Conservation (phyloP, 2,329 filamentous ascomycete species). For the Verticillium zaregamsianum region DNA sequence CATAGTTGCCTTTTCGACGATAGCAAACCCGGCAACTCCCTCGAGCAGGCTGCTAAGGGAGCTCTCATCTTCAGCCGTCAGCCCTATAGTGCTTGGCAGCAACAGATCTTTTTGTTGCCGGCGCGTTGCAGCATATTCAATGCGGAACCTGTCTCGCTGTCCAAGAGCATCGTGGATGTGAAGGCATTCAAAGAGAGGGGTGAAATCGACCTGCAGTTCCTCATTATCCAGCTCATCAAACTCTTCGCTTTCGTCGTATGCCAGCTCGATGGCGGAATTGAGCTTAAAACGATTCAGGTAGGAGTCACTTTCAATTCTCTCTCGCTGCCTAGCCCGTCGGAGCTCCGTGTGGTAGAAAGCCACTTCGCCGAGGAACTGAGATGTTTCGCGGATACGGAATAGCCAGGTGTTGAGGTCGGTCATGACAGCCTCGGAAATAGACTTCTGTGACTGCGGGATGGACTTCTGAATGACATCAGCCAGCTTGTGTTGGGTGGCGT, state of each 20-base stretch:
- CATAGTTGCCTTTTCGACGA: slow-evolving; percentile 94
- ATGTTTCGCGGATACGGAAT: slow-evolving; percentile 90
- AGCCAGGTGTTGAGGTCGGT: slow-evolving; percentile 95
- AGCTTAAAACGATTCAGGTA: slow-evolving; percentile 82
- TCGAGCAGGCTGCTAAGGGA: slow-evolving; percentile 88
- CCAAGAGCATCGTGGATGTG: slow-evolving; percentile 96
- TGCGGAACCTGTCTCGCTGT: slow-evolving; percentile 84
- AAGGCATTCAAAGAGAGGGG: slow-evolving; percentile 86
- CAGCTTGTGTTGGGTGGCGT: slow-evolving; percentile 90
- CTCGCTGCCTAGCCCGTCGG: slow-evolving; percentile 75
- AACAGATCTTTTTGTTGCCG: slow-evolving; percentile 88
- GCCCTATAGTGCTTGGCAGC: slow-evolving; percentile 69
- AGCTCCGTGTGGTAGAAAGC: slow-evolving; percentile 95
- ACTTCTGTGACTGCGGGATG: slow-evolving; percentile 85
- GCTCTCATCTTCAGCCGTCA: slow-evolving; percentile 78
- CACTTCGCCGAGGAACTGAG: slow-evolving; percentile 92
- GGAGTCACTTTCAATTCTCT: slow-evolving; percentile 70
- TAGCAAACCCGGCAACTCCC: slow-evolving; percentile 92
- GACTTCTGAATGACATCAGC: slow-evolving; percentile 95
- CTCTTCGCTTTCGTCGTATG: slow-evolving; percentile 92
- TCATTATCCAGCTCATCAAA: slow-evolving; percentile 96
- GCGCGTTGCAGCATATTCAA: slow-evolving; percentile 88
- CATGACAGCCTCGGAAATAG: slow-evolving; percentile 96
- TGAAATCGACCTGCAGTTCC: slow-evolving; percentile 90
- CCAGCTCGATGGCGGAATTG: slow-evolving; percentile 92